Conservation (phyloP, 1,284 basidiomycete genomes). For the Heterobasidion occidentale region DNA sequence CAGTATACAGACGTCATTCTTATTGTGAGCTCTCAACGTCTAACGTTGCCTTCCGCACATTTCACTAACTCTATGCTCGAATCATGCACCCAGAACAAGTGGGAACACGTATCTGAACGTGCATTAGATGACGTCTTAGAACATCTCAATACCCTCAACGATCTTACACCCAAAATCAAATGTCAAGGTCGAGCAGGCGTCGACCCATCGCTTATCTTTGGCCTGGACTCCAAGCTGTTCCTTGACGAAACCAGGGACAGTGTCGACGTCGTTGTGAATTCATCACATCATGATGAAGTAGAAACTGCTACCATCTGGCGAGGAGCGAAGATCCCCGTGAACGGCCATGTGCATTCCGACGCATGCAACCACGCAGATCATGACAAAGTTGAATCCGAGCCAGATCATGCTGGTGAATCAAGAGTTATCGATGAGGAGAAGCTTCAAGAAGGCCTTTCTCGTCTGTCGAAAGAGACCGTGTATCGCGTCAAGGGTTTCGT, state of each 20-base stretch:
- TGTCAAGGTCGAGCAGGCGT: slow-evolving; percentile 60
- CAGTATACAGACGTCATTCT: slow-evolving; percentile 86
- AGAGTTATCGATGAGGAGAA: slow-evolving; percentile 20
- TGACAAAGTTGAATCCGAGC: slow-evolving; percentile 5
- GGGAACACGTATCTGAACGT: slow-evolving; percentile 74
- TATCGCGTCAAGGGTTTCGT: slow-evolving; percentile 84
- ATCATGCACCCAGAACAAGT: slow-evolving; percentile 60
- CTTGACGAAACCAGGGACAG: slow-evolving; percentile 20
- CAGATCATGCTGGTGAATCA: background rate
- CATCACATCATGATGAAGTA: slow-evolving; percentile 70
- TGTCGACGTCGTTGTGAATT: slow-evolving; percentile 16
- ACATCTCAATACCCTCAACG: slow-evolving; percentile 84
- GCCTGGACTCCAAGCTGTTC: slow-evolving; percentile 76
- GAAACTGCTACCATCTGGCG: slow-evolving; percentile 61
- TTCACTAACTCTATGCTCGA: background rate
- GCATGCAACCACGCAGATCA: slow-evolving; percentile 11
- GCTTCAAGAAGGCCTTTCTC: slow-evolving; percentile 37
- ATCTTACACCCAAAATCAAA: slow-evolving; percentile 76
- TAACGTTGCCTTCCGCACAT: background rate
- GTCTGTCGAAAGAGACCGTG: slow-evolving; percentile 57
- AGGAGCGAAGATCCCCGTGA: background rate
- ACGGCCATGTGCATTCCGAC: slow-evolving; percentile 17
- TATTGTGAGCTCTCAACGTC: slow-evolving; percentile 31
- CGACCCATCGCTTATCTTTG: slow-evolving; percentile 74
- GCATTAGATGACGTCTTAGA: slow-evolving; percentile 77